A percentile compares a stretch with the other conserved stretches of the same genome.
Evolutionary conservation across 179 eudicot genomes (phyloP).

Genomic region (Vitellaria paradoxa): DNA sequence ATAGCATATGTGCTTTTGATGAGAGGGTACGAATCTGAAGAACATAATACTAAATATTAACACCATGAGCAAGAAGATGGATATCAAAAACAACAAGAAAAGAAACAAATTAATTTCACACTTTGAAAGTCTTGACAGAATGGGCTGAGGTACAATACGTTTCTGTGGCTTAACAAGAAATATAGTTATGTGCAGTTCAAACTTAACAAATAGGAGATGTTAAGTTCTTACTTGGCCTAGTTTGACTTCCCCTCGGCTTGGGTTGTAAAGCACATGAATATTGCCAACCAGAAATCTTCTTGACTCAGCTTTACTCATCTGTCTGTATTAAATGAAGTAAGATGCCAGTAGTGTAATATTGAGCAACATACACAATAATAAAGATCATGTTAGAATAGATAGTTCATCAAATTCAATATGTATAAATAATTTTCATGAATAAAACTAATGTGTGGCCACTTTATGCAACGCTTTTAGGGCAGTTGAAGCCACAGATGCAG

Average conservation of each 20-base stretch:
- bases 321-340: slow-evolving; percentile 27
- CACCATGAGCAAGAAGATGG: neutral
- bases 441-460: neutral
- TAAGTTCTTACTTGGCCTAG: slow-evolving; percentile 33
- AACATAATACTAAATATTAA: neutral
- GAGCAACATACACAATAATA: slow-evolving; percentile 1
- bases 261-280: slow-evolving; percentile 32
- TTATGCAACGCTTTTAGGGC: neutral
- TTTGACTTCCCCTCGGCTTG: slow-evolving; percentile 34
- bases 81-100: neutral
- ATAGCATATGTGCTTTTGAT: slow-evolving; percentile 28
- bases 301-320: slow-evolving; percentile 22
- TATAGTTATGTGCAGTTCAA: neutral
- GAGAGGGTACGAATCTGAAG: slow-evolving; percentile 33
- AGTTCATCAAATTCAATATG: neutral
- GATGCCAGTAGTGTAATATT: slow-evolving; percentile 14
- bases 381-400: neutral
- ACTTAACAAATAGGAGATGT: neutral
- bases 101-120: neutral
- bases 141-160: neutral
- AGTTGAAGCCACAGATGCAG: neutral
- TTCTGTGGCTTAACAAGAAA: neutral
- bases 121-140: neutral
- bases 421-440: slow-evolving; percentile 3
- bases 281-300: slow-evolving; percentile 29